Percentiles rank a stretch among this genome's conserved stretches.
Conservation (phyloP, 2,329 filamentous ascomycete species). For the Knoxdaviesia proteae region DNA sequence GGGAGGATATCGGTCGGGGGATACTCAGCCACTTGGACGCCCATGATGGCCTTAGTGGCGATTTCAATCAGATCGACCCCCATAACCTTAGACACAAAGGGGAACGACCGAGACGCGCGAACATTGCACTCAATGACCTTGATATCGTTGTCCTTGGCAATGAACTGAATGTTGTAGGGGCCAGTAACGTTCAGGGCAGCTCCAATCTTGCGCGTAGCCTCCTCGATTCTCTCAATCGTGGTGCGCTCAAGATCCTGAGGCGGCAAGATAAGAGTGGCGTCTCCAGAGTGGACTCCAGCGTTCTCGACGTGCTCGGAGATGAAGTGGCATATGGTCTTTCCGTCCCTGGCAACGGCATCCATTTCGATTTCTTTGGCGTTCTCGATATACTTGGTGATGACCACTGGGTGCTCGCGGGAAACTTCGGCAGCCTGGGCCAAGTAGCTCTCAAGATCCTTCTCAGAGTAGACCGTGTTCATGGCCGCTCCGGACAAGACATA, state of each 20-base stretch:
- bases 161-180: constrained; percentile 98
- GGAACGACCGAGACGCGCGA: constrained; percentile 85
- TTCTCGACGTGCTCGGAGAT: constrained; percentile 98
- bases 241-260: constrained; percentile 82
- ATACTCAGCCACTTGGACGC: constrained; percentile 62
- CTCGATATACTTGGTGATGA: constrained; percentile 99
- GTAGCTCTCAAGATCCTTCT: constrained; percentile 76
- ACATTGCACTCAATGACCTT: constrained; percentile 99
- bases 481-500: constrained; percentile 94
- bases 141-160: constrained; percentile 98
- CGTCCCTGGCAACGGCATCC: constrained; percentile 87
- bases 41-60: constrained; percentile 93
- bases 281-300: constrained; percentile 93
- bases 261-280: constrained; percentile 84
- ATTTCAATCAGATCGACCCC: constrained; percentile 94
- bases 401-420: constrained; percentile 85
- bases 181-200: constrained; percentile 87
- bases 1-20: constrained; percentile 55
- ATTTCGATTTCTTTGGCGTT: constrained; percentile 99
- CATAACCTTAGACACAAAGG: constrained; percentile 97
- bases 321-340: constrained; percentile 82
- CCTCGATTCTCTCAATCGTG: constrained; percentile 78
- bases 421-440: constrained; percentile 82
- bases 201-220: constrained; percentile 88
- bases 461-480: constrained; percentile 98